A percentile compares a stretch with the other conserved stretches of the same genome.
phyloP scores from a whole-genome alignment of 441 rosid genomes.

The Pelargonium australe region DNA sequence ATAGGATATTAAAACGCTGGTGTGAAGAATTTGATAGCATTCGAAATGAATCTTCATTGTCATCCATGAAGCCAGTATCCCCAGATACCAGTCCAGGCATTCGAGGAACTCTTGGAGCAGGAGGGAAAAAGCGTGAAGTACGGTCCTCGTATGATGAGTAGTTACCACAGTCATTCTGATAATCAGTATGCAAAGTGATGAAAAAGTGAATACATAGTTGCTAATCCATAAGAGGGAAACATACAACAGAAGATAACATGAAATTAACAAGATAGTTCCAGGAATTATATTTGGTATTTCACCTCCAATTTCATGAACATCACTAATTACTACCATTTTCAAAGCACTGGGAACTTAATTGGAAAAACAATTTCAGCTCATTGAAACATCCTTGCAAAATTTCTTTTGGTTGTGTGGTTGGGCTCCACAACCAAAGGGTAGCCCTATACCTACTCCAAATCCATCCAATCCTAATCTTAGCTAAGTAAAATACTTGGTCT shows the following conservation, averaged over 20 bases:
- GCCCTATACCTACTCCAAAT: conserved; percentile 2
- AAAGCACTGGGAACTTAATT: background rate
- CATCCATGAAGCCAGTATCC: conserved; percentile 71
- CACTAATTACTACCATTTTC: background rate
- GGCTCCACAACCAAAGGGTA: background rate
- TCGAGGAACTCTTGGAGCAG: conserved; percentile 69
- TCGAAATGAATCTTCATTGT: conserved; percentile 62
- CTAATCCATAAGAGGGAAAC: background rate
- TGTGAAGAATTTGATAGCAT: conserved; percentile 70
- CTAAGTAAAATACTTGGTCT: too few species aligned
- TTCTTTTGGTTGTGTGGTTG: background rate
- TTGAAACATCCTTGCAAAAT: too few species aligned
- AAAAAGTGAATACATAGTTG: conserved; percentile 9
- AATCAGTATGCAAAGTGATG: conserved; percentile 18
- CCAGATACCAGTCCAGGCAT: conserved; percentile 66
- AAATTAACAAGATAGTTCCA: background rate
- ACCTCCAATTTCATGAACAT: conserved; percentile 1
- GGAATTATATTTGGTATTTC: background rate
- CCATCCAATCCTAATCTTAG: conserved; percentile 4
- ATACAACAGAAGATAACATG: background rate
- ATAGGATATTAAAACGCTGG: conserved; percentile 64
- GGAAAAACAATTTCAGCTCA: too few species aligned
- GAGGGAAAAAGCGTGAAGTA: conserved; percentile 75
- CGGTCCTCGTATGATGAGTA: conserved; percentile 59
- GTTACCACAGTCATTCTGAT: conserved; percentile 42